Conservation (phyloP, 139 green algal species). For the Zygnema circumcarinatum region DNA sequence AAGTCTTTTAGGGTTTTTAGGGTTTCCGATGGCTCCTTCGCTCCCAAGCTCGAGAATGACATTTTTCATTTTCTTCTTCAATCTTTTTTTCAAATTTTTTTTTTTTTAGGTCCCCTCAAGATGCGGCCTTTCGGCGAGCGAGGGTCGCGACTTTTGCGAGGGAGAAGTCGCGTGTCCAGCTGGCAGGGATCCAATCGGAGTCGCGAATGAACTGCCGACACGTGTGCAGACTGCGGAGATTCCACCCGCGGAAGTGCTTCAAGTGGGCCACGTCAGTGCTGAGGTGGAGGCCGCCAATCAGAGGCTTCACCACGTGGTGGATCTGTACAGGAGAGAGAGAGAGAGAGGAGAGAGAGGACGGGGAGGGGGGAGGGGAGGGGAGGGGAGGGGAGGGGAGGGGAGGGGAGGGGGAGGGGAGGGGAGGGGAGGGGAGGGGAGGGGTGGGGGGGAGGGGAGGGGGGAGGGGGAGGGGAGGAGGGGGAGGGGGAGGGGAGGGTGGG, state of each 20-base stretch:
- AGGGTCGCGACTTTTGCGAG: background rate
- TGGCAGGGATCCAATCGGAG: constrained; percentile 26
- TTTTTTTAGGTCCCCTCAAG: too few relatives aligned
- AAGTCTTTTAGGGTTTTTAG: too few relatives aligned
- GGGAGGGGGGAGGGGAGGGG: too few relatives aligned
- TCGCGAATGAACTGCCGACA: constrained; percentile 28
- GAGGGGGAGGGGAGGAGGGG: background rate
- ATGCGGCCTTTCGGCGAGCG: background rate
- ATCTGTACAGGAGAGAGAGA: background rate
- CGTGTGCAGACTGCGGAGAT: background rate
- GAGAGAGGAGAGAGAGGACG: background rate
- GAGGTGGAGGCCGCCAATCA: background rate
- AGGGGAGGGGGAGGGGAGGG: background rate
- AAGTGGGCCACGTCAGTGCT: background rate
- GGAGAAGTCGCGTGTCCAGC: constrained; percentile 17
- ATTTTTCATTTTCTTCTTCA: too few relatives aligned
- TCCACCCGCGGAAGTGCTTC: constrained; percentile 18
- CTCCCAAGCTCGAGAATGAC: too few relatives aligned
- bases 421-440: background rate
- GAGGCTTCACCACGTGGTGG: background rate
- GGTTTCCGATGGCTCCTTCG: too few relatives aligned
- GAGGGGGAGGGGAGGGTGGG: background rate
- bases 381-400: background rate
- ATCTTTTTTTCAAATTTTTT: too few relatives aligned
- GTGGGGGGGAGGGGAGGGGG: background rate